These are phyloP conservation scores for Fusarium nisikadoi DNA, from an alignment of 2,329 filamentous ascomycete genomes.

Conservation along the genomic window DNA sequence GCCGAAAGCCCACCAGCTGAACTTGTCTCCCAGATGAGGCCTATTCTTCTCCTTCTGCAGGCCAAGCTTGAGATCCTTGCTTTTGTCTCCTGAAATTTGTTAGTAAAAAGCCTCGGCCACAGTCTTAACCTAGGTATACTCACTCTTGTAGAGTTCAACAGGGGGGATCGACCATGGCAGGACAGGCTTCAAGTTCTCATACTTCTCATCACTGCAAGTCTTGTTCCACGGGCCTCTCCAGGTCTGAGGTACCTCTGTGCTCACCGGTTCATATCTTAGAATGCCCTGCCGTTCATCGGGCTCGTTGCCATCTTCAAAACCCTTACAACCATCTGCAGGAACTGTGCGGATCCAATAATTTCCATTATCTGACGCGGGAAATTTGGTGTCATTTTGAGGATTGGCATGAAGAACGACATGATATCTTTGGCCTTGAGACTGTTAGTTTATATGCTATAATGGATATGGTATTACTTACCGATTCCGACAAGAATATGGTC, in stretches of 20 bases:
- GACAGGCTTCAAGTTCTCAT: background rate
- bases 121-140: background rate
- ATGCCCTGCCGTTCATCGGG: background rate
- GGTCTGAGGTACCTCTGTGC: background rate
- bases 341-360: background rate
- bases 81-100: background rate
- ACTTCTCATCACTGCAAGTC: background rate
- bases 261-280: background rate
- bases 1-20: conserved; percentile 8
- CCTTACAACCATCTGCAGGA: background rate
- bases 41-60: background rate
- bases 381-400: background rate
- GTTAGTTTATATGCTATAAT: background rate
- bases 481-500: background rate
- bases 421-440: background rate
- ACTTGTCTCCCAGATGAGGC: background rate
- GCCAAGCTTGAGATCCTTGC: background rate
- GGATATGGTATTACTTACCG: background rate
- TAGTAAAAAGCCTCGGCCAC: background rate
- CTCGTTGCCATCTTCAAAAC: background rate
- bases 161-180: background rate
- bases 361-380: background rate
- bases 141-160: background rate
- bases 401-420: background rate
- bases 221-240: background rate